These are phyloP conservation scores for Talaromyces pinophilus DNA, from an alignment of 2,329 filamentous ascomycete species.

Conservation along the genomic window DNA sequence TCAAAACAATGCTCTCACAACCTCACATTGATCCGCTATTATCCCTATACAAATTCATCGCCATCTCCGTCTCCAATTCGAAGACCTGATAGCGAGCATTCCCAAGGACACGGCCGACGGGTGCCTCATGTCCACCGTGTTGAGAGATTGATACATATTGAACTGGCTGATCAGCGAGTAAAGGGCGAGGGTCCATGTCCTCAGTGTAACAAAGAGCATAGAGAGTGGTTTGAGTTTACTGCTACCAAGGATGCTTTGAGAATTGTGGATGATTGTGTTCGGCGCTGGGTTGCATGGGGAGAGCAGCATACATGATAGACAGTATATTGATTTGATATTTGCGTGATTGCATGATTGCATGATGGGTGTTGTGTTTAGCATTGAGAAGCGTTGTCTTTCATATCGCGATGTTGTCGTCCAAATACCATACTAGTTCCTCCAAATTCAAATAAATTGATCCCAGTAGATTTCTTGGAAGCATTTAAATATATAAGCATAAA, in stretches of 20 bases:
- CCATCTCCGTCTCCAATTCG: slow-evolving; percentile 26
- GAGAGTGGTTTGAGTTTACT: slow-evolving; percentile 93
- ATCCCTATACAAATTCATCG: slow-evolving; percentile 65
- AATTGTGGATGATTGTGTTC: slow-evolving; percentile 70
- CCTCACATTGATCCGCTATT: slow-evolving; percentile 84
- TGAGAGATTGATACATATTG: slow-evolving; percentile 85
- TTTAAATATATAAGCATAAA: not conserved
- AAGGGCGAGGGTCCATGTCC: slow-evolving; percentile 65
- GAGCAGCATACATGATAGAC: slow-evolving; percentile 45
- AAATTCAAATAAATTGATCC: not conserved
- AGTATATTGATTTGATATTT: not conserved
- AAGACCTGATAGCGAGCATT: slow-evolving; percentile 22
- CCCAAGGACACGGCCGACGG: slow-evolving; percentile 55
- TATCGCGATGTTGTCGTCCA: not conserved
- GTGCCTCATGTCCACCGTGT: slow-evolving; percentile 85
- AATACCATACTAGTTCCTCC: not conserved
- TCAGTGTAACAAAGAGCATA: slow-evolving; percentile 79
- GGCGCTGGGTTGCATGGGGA: slow-evolving; percentile 84
- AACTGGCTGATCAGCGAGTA: slow-evolving; percentile 65
- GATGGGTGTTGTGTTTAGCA: not conserved
- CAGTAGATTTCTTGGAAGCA: not conserved
- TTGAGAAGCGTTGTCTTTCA: not conserved
- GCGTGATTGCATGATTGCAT: not conserved
- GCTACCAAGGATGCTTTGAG: slow-evolving; percentile 70
- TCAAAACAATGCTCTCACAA: slow-evolving; percentile 87